Conservation (phyloP, 1,284 basidiomycete species). For the Veloboletus limbatus region DNA sequence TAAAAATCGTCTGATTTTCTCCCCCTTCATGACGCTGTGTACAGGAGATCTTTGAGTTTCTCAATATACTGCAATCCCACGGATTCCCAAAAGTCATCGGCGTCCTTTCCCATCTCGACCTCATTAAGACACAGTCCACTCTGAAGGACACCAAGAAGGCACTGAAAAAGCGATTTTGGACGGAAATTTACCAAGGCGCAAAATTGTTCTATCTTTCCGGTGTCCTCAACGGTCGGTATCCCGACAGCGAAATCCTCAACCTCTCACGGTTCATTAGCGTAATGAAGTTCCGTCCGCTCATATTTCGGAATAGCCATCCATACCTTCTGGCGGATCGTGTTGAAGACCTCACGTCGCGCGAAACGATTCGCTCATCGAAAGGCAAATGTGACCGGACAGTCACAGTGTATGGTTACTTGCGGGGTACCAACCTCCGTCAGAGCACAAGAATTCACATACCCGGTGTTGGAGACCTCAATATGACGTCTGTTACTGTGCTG, state of each 20-base stretch:
- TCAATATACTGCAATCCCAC: conserved; percentile 95
- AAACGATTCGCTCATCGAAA: conserved; percentile 71
- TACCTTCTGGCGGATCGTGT: conserved; percentile 96
- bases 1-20: accelerated
- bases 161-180: conserved; percentile 99
- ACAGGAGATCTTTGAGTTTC: conserved; percentile 98
- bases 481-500: conserved; percentile 74
- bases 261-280: conserved; percentile 95
- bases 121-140: conserved; percentile 90
- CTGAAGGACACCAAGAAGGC: conserved; percentile 92
- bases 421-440: conserved; percentile 83
- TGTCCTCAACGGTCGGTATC: conserved; percentile 97
- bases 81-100: conserved; percentile 99
- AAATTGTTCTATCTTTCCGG: conserved; percentile 99
- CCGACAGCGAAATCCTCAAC: conserved; percentile 95
- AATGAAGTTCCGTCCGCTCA: conserved; percentile 97
- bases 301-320: conserved; percentile 94
- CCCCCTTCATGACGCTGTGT: conserved; percentile 1
- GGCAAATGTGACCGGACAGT: conserved; percentile 90
- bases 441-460: conserved; percentile 93
- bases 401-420: conserved; percentile 93
- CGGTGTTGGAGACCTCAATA: conserved; percentile 85
- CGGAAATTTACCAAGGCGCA: conserved; percentile 97
- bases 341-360: conserved; percentile 91
- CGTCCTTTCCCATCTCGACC: conserved; percentile 92